Evolutionary conservation across 2,329 filamentous ascomycete genomes (phyloP), one percentile per base, ranked within the genome.

Genomic region (Pyrenochaeta sp.): DNA sequence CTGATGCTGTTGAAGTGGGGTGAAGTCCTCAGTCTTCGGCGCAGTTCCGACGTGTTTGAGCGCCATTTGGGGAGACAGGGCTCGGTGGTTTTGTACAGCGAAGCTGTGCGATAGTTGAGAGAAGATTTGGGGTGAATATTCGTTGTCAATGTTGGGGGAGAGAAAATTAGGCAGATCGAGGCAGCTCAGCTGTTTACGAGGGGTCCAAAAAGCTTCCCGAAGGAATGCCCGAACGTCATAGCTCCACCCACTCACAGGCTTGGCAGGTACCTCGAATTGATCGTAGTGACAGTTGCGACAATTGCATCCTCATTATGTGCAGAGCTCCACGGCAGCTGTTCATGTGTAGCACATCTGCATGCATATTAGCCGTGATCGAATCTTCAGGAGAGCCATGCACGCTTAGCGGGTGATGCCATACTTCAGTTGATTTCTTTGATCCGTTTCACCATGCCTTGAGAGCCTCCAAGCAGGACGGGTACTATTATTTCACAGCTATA

Each of bases 1-100:
- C 74, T 92, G 86, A 73, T 92, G 90, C 59, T 91, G 88, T 56
- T 83, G 80, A 45, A 93, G 83, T 4, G 85, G 80, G 34, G 84
- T 87, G 77, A 88, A 93, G 72, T 88, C 85, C 36, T 81, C 81
- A 13, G 82, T 70, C 15, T 82, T 79, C 5, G 89, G 90, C 28
- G 86, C 80, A 2, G 79, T 79, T 48, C 82, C 82, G 45, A 91
- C 85, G 1, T 85, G 87, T 61, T 71, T 72, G 50, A 79, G 65
- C 2, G 77, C 66, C 78, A 80, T 80, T 51, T 50, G 36, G 28
- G 4, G 15, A 7, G 7, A 30, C 12, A 15, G 48, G 15, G 22
- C 7, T 22, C 22, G 28, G 2, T 15, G 37, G 24, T 25, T n/a
- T 15, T 19, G 12, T 44, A n/a, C 42, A 7, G 10, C 9, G 9